A percentile compares a stretch with the other conserved stretches of the same genome.
Evolutionary conservation across 805 yeast species (phyloP).

Genomic region (Grigorovia humatica): DNA sequence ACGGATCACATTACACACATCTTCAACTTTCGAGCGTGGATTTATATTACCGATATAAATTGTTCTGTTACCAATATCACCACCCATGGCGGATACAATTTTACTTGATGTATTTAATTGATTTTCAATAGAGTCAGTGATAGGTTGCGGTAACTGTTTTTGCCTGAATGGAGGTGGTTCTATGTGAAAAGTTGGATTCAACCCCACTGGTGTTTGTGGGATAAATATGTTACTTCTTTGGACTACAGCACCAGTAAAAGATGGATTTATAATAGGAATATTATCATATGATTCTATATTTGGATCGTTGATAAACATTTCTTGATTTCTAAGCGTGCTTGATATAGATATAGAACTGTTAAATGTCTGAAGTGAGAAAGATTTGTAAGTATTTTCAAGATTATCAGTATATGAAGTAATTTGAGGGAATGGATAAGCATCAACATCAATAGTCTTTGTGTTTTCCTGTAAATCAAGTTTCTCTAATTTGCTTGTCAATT

Average conservation of each 20-base stretch:
- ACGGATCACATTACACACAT: conserved; percentile 63
- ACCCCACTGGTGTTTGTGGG: conserved; percentile 2
- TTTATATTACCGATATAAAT: conserved; percentile 60
- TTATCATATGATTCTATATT: neutral
- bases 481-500: conserved; percentile 8
- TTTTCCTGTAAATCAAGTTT: conserved; percentile 7
- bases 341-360: neutral
- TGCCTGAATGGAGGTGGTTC: conserved; percentile 11
- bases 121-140: conserved; percentile 22
- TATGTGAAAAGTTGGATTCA: conserved; percentile 7
- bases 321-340: conserved; percentile 15
- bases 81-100: conserved; percentile 25
- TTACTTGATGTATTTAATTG: conserved; percentile 22
- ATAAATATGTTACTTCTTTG: neutral
- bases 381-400: conserved; percentile 8
- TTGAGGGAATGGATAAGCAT: conserved; percentile 12
- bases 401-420: conserved; percentile 11
- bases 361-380: conserved; percentile 11
- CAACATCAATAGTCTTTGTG: conserved; percentile 6
- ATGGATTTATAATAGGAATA: neutral
- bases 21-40: conserved; percentile 55
- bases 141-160: conserved; percentile 13
- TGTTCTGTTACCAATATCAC: conserved; percentile 47
- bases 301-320: conserved; percentile 12
- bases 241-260: neutral